phyloP scores from a whole-genome alignment of 2,329 filamentous ascomycete genomes.

The Alternaria metachromatica region DNA sequence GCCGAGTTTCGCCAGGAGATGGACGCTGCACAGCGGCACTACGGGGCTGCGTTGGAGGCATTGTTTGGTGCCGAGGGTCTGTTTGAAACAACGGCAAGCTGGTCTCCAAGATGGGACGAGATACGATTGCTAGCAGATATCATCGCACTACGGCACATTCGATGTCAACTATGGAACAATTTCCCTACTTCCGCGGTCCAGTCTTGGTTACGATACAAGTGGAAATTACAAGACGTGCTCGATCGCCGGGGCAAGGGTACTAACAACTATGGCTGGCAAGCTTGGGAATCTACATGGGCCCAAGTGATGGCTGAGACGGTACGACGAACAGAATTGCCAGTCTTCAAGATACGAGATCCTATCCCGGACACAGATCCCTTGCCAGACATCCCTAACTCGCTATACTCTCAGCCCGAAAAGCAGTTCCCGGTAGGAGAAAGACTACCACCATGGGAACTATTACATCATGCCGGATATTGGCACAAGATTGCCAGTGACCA shows the following conservation, averaged over 20 bases:
- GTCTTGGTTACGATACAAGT: conserved; percentile 79
- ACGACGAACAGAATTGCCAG: conserved; percentile 58
- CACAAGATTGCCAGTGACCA: conserved; percentile 61
- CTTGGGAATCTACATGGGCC: conserved; percentile 84
- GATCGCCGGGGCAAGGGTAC: conserved; percentile 85
- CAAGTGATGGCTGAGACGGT: conserved; percentile 67
- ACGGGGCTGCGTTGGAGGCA: conserved; percentile 84
- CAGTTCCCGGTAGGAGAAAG: conserved; percentile 56
- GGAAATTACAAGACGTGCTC: conserved; percentile 76
- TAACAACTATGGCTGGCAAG: conserved; percentile 89
- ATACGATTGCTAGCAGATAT: conserved; percentile 86
- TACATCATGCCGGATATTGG: conserved; percentile 71
- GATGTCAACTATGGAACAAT: conserved; percentile 81
- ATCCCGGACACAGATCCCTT: conserved; percentile 32
- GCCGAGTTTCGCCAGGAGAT: conserved; percentile 94
- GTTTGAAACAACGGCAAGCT: conserved; percentile 86
- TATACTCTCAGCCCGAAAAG: conserved; percentile 61
- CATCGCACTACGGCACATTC: conserved; percentile 78
- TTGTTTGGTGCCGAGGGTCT: conserved; percentile 79
- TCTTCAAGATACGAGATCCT: conserved; percentile 45
- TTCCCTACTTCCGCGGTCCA: conserved; percentile 81
- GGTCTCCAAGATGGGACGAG: conserved; percentile 90
- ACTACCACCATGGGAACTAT: conserved; percentile 63
- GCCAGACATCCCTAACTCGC: conserved; percentile 39
- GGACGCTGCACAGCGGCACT: conserved; percentile 84